A percentile compares a stretch with the other conserved stretches of the same genome.
These are phyloP conservation scores for Tympanopsis confertula DNA, from an alignment of 2,329 filamentous ascomycete species.

Conservation along the genomic window DNA sequence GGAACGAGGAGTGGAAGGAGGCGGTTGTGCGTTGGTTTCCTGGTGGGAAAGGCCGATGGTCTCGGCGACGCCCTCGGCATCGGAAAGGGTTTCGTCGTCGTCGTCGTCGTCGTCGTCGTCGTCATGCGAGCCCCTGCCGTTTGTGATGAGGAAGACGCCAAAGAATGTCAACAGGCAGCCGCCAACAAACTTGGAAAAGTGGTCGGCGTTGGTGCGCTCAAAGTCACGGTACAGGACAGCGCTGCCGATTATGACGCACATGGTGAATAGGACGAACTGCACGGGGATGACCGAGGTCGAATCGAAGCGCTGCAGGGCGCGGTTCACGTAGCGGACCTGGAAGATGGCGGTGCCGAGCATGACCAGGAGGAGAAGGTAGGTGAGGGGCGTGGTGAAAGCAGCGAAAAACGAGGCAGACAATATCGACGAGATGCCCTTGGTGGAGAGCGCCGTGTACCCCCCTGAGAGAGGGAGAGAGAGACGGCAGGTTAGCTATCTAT, in stretches of 20 bases:
- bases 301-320: slow-evolving; percentile 79
- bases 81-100: slow-evolving; percentile 31
- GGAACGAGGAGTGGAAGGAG: slow-evolving; percentile 16
- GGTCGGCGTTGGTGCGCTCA: slow-evolving; percentile 63
- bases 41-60: slow-evolving; percentile 49
- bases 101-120: slow-evolving; percentile 25
- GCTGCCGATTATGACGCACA: slow-evolving; percentile 89
- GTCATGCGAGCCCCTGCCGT: slow-evolving; percentile 51
- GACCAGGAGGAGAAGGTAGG: slow-evolving; percentile 72
- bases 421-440: slow-evolving; percentile 91
- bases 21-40: slow-evolving; percentile 27
- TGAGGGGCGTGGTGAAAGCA: slow-evolving; percentile 85
- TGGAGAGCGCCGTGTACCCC: slow-evolving; percentile 88
- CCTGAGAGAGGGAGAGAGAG: slow-evolving; percentile 31
- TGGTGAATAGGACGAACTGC: slow-evolving; percentile 91
- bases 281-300: slow-evolving; percentile 96
- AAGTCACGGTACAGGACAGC: slow-evolving; percentile 92
- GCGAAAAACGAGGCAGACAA: slow-evolving; percentile 82
- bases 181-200: slow-evolving; percentile 74
- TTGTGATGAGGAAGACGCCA: slow-evolving; percentile 95
- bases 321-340: slow-evolving; percentile 96
- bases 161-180: slow-evolving; percentile 88
- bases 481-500: slow-evolving; percentile 4
- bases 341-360: slow-evolving; percentile 78
- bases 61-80: slow-evolving; percentile 49